A percentile compares a stretch with the other conserved stretches of the same genome.
phyloP scores from a whole-genome alignment of 2,329 filamentous ascomycete species.

The Pestalotiopsis sp. region DNA sequence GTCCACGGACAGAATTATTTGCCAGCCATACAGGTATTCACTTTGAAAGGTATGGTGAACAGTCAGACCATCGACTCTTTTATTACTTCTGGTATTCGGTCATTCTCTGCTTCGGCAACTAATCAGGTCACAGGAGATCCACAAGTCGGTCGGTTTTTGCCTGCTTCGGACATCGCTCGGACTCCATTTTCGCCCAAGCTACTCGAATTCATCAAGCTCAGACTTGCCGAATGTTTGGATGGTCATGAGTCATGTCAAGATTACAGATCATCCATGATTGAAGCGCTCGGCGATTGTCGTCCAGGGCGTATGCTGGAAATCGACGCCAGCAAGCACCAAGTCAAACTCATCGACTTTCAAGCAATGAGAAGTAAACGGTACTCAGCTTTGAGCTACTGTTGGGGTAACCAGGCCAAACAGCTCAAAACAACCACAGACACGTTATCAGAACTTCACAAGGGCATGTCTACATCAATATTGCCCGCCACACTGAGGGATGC shows the following conservation, averaged over 20 bases:
- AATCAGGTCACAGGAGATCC: conserved; percentile 1
- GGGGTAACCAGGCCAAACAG: background rate
- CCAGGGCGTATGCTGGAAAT: conserved; percentile 13
- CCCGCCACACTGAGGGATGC: conserved; percentile 14
- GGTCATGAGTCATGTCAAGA: conserved; percentile 1
- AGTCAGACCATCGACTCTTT: background rate
- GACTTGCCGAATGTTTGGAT: conserved; percentile 3
- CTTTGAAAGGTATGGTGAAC: background rate
- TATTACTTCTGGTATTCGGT: no score
- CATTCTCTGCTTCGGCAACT: background rate
- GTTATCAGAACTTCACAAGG: background rate
- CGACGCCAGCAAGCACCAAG: background rate
- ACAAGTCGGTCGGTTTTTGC: background rate
- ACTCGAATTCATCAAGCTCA: conserved; percentile 9
- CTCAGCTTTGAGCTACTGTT: conserved; percentile 15
- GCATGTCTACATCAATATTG: conserved; percentile 7
- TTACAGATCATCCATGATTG: background rate
- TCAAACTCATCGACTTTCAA: conserved; percentile 2
- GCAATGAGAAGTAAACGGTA: conserved; percentile 4
- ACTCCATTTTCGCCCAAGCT: background rate
- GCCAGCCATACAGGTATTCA: conserved; percentile 10
- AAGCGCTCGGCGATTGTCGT: background rate
- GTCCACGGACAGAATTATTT: conserved; percentile 1
- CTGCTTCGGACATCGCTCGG: background rate
- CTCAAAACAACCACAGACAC: background rate